Evolutionary conservation across 352 stramenopile genomes (phyloP), one percentile per base, ranked within the genome.

Genomic region (Globisporangium iwayamae): DNA sequence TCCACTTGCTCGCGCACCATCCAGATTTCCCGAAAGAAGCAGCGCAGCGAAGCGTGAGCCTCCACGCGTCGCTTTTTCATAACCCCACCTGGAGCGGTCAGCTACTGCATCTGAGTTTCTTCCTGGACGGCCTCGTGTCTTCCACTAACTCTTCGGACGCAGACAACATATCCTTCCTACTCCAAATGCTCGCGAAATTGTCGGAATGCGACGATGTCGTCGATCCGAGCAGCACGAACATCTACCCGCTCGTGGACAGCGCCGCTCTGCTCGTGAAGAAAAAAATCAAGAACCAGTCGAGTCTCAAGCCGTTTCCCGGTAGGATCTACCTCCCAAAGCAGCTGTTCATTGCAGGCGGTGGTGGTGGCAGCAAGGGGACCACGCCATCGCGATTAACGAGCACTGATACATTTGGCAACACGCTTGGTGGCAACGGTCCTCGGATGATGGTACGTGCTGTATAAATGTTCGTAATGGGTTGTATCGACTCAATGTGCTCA

Each of bases 91-190:
- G 85, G 85, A 79, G 68, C 22, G 71, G 81, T 8, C 79, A 91
- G 55, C 54, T 91, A 8, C 46, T 68, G 13, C 87, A 84, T 47
- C 39, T 94, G 16, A 69, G 62, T 45, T 92, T 96, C 53, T 90
- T 94, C 41, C 65, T 96, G 9, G 85, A 93, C 38, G 75, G 74
- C 1, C 62, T 96, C 14, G 78, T 96, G 30, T 80, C 83, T 10
- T 30, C 67, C 8, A 89, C 75, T 32, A 71, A 61, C 14, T 57
- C 50, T 1, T 65, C 71, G 11, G 81, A 82, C 22, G 78, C 72
- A 16, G 85, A 94, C 68, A 96, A 96, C 62, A 93, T 96, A 46
- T 77, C 85, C 13, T 94, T 96, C 65, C 61, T 96, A 41, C 67
- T 96, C 16, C 85, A 94, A 62, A 90, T 96, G 52, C 61, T 93